These are phyloP conservation scores for Boletus subparvulus DNA, from an alignment of 768 basidiomycete species.

Conservation along the genomic window DNA sequence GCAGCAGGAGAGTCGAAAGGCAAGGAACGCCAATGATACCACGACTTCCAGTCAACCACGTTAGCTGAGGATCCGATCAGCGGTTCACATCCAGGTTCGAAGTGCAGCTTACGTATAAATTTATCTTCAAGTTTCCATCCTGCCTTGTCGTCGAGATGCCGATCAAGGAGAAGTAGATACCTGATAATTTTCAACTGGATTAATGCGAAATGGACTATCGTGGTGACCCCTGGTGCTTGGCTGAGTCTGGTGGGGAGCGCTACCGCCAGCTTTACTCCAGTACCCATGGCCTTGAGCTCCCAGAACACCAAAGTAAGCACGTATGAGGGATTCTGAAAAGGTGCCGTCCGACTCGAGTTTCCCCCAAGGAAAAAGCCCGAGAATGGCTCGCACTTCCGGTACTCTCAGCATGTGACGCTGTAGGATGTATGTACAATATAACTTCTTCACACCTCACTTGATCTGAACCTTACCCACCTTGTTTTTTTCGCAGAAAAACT, in stretches of 20 bases:
- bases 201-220: conserved; percentile 4
- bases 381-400: conserved; percentile 32
- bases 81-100: conserved; percentile 28
- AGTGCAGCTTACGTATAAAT: conserved; percentile 35
- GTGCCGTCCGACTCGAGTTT: conserved; percentile 42
- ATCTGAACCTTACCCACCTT: conserved; percentile 23
- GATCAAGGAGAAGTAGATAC: conserved; percentile 34
- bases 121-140: conserved; percentile 39
- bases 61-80: conserved; percentile 27
- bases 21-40: conserved; percentile 46
- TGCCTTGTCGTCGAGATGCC: conserved; percentile 31
- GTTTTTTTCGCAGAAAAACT: conserved; percentile 36
- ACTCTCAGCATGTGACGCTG: conserved; percentile 41
- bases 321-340: conserved; percentile 35
- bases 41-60: conserved; percentile 42
- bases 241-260: conserved; percentile 29
- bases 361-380: conserved; percentile 44
- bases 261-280: conserved; percentile 41
- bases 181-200: conserved; percentile 24
- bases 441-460: not conserved
- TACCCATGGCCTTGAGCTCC: conserved; percentile 43
- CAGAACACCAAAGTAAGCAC: conserved; percentile 38
- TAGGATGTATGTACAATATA: not conserved
- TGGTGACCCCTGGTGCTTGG: conserved; percentile 14
- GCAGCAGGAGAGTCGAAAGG: conserved; percentile 43